Evolutionary conservation across 257 asterid genomes (phyloP), one percentile per base, ranked within the genome.

Genomic region (Solanum chmielewskii): DNA sequence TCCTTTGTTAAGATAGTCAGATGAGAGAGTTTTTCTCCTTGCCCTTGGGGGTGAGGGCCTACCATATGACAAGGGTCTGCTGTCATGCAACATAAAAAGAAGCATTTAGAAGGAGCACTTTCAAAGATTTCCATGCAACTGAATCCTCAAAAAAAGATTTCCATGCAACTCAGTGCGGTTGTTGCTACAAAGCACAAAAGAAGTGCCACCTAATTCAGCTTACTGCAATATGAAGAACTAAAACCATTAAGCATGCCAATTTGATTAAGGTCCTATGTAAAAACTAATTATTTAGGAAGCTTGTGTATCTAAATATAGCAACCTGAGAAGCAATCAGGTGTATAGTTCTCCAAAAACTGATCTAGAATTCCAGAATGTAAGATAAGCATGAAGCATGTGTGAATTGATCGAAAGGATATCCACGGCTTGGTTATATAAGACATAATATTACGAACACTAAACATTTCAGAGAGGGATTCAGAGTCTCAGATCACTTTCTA

Each of bases 21-120:
- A 83, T 64, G 92, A 83, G 59, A 85, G 52, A 71, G 91, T 84
- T 83, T 81, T 89, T 85, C 91, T 90, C 85, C 76, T 86, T 85
- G 90, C 89, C 88, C 91, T 92, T 84, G 86, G 84, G 29, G 90
- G 92, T 74, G 95, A 87, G 91, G 93, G 84, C 52, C 81, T 88
- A 87, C 93, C 91, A 86, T 90, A 88, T 83, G 89, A 88, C 81
- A 93, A 90, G 88, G 85, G 86, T 88, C 99, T 94, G 94, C 89
- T 88, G 89, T 84, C 90, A 89, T 78, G 88, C 76, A 83, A 89
- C 52, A 81, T 10, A 86, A 92, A 92, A 83, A 52, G 70, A 64
- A 78, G 88, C 86, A 47, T 82, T 78, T 85, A 75, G 91, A 88
- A 90, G 84, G 59, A 84, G 81, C 86, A 37, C 68, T 83, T 29